Percentiles rank a stretch among this genome's conserved stretches.
Conservation (phyloP, 2,329 filamentous ascomycete genomes). For the Colletotrichum salicis region DNA sequence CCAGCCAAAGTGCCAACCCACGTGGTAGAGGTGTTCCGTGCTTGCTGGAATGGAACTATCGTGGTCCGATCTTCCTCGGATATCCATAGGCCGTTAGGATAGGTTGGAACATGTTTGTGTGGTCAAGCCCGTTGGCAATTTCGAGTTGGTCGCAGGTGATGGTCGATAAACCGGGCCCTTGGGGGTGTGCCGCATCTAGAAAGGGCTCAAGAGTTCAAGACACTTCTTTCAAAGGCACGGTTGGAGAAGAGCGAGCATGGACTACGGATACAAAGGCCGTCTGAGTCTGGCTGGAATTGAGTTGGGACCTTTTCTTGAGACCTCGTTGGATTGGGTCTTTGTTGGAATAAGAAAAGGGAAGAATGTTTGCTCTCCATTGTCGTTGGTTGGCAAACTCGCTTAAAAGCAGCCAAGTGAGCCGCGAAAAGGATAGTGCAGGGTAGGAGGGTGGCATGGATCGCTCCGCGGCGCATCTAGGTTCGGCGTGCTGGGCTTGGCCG, state of each 20-base stretch:
- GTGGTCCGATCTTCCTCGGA: neutral
- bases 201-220: neutral
- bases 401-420: slow-evolving; percentile 26
- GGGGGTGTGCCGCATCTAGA: neutral
- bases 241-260: no score
- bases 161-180: no score
- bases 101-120: neutral
- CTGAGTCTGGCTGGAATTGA: neutral
- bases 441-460: slow-evolving; percentile 18
- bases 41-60: neutral
- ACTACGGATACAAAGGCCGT: neutral
- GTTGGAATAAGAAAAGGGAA: slow-evolving; percentile 25
- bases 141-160: neutral
- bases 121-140: neutral
- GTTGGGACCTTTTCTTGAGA: neutral
- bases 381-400: slow-evolving; percentile 24
- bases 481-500: slow-evolving; percentile 22
- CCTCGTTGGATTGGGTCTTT: slow-evolving; percentile 1
- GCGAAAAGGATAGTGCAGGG: slow-evolving; percentile 5
- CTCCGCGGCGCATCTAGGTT: slow-evolving; percentile 22
- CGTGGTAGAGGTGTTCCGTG: neutral
- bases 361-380: slow-evolving; percentile 26
- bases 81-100: neutral
- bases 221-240: neutral
- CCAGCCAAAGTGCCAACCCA: neutral